Evolutionary conservation across 805 yeast species (phyloP).

Genomic region (Zygosaccharomyces lentus): DNA sequence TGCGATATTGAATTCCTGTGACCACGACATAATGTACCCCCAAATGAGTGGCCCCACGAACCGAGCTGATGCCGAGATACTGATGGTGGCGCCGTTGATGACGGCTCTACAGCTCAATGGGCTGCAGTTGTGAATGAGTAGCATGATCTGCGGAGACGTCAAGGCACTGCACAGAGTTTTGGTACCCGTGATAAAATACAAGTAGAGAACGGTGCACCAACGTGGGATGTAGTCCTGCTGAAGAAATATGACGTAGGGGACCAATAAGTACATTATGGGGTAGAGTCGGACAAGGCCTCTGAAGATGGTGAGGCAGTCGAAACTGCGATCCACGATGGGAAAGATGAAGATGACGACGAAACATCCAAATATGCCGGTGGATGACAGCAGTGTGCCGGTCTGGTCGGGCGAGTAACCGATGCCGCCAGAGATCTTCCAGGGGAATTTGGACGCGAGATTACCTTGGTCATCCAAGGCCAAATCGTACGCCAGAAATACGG

Average conservation of each 20-base stretch:
- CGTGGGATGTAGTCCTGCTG: conserved; percentile 33
- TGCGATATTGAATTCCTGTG: conserved; percentile 29
- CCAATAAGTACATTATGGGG: conserved; percentile 42
- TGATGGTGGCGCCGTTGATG: conserved; percentile 54
- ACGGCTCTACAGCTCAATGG: conserved; percentile 52
- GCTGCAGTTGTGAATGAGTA: conserved; percentile 52
- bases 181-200: conserved; percentile 34
- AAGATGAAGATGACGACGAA: conserved; percentile 46
- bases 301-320: conserved; percentile 44
- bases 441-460: conserved; percentile 38
- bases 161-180: conserved; percentile 43
- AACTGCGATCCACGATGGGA: conserved; percentile 48
- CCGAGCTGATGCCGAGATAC: conserved; percentile 51
- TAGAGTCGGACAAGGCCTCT: conserved; percentile 39
- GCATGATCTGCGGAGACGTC: conserved; percentile 49
- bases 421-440: conserved; percentile 49
- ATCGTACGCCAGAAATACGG: conserved; percentile 47
- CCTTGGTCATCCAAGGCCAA: conserved; percentile 23
- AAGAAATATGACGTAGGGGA: conserved; percentile 48
- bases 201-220: conserved; percentile 21
- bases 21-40: conserved; percentile 45
- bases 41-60: conserved; percentile 53
- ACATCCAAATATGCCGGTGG: conserved; percentile 52
- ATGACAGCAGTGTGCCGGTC: conserved; percentile 49
- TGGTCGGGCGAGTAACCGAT: conserved; percentile 44